These are phyloP conservation scores for Tremella fuciformis DNA, from an alignment of 768 basidiomycete genomes.

Conservation along the genomic window DNA sequence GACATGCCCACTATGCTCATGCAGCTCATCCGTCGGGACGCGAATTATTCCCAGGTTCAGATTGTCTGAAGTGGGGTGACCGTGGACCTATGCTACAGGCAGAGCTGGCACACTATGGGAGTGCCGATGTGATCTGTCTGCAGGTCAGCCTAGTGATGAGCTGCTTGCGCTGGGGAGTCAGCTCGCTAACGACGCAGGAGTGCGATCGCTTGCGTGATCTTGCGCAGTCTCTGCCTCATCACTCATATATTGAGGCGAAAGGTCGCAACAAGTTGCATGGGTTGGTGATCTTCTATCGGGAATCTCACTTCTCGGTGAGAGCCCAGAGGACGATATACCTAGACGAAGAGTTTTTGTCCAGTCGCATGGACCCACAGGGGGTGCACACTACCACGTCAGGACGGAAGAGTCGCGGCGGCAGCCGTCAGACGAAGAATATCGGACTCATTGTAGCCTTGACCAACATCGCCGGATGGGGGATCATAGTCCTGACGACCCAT, in stretches of 20 bases:
- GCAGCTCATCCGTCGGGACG: slow-evolving; percentile 24
- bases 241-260: slow-evolving; percentile 63
- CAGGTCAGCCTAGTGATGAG: slow-evolving; percentile 59
- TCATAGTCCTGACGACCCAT: slow-evolving; percentile 83
- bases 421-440: slow-evolving; percentile 61
- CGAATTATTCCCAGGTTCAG: slow-evolving; percentile 52
- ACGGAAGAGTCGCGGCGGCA: slow-evolving; percentile 38
- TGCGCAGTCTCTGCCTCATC: slow-evolving; percentile 64
- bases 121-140: slow-evolving; percentile 80
- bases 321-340: slow-evolving; percentile 62
- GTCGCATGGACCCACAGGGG: slow-evolving; percentile 45
- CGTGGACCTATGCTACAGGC: slow-evolving; percentile 71
- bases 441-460: slow-evolving; percentile 69
- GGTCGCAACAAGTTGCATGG: slow-evolving; percentile 80
- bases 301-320: slow-evolving; percentile 56
- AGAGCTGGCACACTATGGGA: slow-evolving; percentile 65
- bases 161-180: neutral
- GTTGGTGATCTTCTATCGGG: slow-evolving; percentile 73
- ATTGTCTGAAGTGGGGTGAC: slow-evolving; percentile 72
- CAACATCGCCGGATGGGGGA: slow-evolving; percentile 57
- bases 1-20: neutral
- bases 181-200: slow-evolving; percentile 59
- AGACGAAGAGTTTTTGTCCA: slow-evolving; percentile 57
- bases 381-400: slow-evolving; percentile 56
- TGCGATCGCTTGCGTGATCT: slow-evolving; percentile 77